Evolutionary conservation across 768 basidiomycete species (phyloP).

Genomic region (Pleurotus tuoliensis): DNA sequence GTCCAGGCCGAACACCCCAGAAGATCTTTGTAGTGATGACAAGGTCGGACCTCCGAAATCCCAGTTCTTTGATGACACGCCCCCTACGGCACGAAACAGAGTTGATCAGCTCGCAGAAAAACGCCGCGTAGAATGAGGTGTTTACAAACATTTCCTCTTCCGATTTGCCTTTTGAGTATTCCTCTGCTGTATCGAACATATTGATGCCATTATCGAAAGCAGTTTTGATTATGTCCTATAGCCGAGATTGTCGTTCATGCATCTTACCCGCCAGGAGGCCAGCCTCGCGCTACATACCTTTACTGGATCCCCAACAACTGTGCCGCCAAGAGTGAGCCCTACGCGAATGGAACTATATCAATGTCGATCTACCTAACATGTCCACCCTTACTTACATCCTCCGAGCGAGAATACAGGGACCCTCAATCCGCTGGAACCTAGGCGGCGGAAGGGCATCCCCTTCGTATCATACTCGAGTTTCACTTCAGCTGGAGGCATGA

Average conservation of each 20-base stretch:
- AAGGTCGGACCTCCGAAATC: constrained; percentile 60
- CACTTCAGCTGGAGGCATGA: constrained; percentile 3
- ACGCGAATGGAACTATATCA: not conserved
- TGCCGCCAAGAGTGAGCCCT: constrained; percentile 60
- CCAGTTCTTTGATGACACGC: constrained; percentile 71
- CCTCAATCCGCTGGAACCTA: constrained; percentile 46
- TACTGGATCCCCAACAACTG: constrained; percentile 67
- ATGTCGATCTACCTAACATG: not conserved
- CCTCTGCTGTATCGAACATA: constrained; percentile 71
- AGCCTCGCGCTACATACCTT: constrained; percentile 34
- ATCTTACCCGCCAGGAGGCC: not conserved
- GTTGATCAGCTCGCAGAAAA: not conserved
- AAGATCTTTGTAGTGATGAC: constrained; percentile 81
- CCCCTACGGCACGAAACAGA: constrained; percentile 35
- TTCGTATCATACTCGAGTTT: constrained; percentile 31
- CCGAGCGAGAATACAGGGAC: constrained; percentile 56
- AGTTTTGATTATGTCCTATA: constrained; percentile 69
- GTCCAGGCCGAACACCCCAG: constrained; percentile 63
- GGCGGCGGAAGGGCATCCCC: constrained; percentile 40
- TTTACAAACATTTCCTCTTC: constrained; percentile 76
- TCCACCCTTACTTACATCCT: constrained; percentile 33
- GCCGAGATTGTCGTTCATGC: not conserved
- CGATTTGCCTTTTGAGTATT: constrained; percentile 60
- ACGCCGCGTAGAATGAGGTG: constrained; percentile 10
- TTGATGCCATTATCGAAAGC: constrained; percentile 78